These are phyloP conservation scores for Penicillium concentricum DNA, from an alignment of 2,329 filamentous ascomycete species.

Conservation along the genomic window DNA sequence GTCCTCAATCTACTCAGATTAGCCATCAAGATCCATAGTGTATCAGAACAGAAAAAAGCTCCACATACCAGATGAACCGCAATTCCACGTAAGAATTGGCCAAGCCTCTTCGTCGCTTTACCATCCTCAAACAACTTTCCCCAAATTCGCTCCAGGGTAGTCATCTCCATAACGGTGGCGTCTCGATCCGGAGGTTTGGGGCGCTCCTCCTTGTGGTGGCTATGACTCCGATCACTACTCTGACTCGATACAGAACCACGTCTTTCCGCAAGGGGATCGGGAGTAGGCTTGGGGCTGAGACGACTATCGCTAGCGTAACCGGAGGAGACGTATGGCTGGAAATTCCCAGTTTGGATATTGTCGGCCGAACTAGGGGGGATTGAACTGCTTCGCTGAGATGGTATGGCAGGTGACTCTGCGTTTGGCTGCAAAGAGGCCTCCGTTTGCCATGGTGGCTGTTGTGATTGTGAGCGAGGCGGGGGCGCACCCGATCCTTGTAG, in stretches of 20 bases:
- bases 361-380: slow-evolving; percentile 16
- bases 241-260: slow-evolving; percentile 38
- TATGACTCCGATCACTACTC: slow-evolving; percentile 29
- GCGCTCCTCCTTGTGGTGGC: slow-evolving; percentile 28
- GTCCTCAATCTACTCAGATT: slow-evolving; percentile 60
- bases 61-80: slow-evolving; percentile 68
- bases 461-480: slow-evolving; percentile 21
- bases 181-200: slow-evolving; percentile 41
- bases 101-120: slow-evolving; percentile 65
- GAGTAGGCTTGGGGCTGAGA: slow-evolving; percentile 22
- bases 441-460: slow-evolving; percentile 23
- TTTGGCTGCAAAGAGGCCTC: slow-evolving; percentile 17
- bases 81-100: slow-evolving; percentile 70
- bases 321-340: slow-evolving; percentile 22
- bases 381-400: slow-evolving; percentile 18
- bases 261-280: slow-evolving; percentile 25
- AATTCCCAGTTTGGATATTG: slow-evolving; percentile 10
- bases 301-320: slow-evolving; percentile 23
- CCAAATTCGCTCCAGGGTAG: slow-evolving; percentile 71
- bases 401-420: slow-evolving; percentile 16
- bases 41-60: neutral
- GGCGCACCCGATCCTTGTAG: slow-evolving; percentile 28
- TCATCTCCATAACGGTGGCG: slow-evolving; percentile 50
- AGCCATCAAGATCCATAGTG: slow-evolving; percentile 3
- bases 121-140: slow-evolving; percentile 70